Conservation (phyloP, 768 basidiomycete genomes). For the Amanita rimosa region DNA sequence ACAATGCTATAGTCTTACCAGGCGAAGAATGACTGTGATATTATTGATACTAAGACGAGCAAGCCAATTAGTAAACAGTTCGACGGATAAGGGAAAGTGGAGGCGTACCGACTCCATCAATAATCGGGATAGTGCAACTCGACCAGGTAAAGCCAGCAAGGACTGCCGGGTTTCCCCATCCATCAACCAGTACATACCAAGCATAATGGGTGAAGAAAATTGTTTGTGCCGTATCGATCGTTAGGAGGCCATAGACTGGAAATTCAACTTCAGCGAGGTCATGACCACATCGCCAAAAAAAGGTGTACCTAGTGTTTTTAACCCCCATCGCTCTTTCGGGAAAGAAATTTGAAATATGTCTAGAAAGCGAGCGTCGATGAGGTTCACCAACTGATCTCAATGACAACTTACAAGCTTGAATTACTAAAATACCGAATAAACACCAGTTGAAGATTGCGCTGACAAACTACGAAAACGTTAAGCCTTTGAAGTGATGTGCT, state of each 20-base stretch:
- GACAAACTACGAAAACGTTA: neutral
- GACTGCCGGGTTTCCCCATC: slow-evolving; percentile 1
- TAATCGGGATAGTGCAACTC: slow-evolving; percentile 1
- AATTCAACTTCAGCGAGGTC: neutral
- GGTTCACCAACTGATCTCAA: neutral
- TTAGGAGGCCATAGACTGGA: neutral
- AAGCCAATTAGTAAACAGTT: neutral
- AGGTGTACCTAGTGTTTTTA: neutral
- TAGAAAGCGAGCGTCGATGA: neutral
- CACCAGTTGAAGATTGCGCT: slow-evolving; percentile 3
- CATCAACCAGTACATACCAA: neutral
- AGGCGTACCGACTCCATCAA: neutral
- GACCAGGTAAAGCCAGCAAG: slow-evolving; percentile 2
- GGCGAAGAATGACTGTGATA: slow-evolving; percentile 4
- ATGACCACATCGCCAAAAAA: neutral
- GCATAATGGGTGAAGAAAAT: slow-evolving; percentile 2
- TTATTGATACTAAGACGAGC: neutral
- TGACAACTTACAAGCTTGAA: slow-evolving; percentile 1
- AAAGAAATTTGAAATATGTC: slow-evolving; percentile 2
- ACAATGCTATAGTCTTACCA: neutral
- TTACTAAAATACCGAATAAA: slow-evolving; percentile 3
- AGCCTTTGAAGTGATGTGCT: neutral
- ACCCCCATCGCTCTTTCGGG: slow-evolving; percentile 3
- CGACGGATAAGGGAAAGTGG: neutral
- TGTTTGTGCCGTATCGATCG: slow-evolving; percentile 4